phyloP scores from a whole-genome alignment of 164 flowering plant genomes.

The Taxillus chinensis region DNA sequence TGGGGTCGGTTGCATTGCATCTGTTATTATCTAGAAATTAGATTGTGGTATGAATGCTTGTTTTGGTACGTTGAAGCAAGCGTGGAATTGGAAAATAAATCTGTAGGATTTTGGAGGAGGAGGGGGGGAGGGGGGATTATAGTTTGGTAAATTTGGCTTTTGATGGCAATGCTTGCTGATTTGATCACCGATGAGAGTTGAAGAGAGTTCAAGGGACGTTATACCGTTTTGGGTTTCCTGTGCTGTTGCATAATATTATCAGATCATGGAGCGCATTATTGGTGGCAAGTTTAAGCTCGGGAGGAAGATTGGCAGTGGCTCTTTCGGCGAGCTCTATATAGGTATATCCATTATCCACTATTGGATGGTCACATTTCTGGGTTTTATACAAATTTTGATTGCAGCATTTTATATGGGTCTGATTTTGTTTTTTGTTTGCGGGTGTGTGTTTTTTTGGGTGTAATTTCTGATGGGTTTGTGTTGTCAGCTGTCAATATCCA shows the following conservation, averaged over 20 bases:
- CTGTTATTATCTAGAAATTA: not conserved
- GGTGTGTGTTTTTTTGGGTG: constrained; percentile 1
- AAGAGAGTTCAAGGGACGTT: constrained; percentile 3
- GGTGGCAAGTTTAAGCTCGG: constrained; percentile 45
- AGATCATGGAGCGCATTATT: constrained; percentile 39
- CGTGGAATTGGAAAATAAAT: constrained; percentile 1
- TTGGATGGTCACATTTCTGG: not conserved
- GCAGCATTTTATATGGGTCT: constrained; percentile 1
- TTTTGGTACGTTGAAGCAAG: not conserved
- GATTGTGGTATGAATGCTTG: not conserved
- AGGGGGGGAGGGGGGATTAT: too few relatives aligned
- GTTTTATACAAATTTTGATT: not conserved
- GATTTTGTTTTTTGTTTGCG: not conserved
- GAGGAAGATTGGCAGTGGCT: constrained; percentile 42
- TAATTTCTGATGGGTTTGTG: not conserved
- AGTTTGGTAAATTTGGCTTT: constrained; percentile 8
- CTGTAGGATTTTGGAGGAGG: constrained; percentile 7
- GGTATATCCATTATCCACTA: constrained; percentile 16
- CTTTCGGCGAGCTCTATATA: constrained; percentile 53
- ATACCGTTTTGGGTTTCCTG: not conserved
- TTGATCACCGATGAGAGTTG: not conserved
- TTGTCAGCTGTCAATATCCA: constrained; percentile 46
- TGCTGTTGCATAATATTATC: constrained; percentile 16
- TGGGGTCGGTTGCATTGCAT: too few relatives aligned
- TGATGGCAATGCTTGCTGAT: not conserved